Percentiles rank a stretch among this genome's conserved stretches.
phyloP scores from a whole-genome alignment of 2,329 filamentous ascomycete species.

The Fusarium heterosporum region DNA sequence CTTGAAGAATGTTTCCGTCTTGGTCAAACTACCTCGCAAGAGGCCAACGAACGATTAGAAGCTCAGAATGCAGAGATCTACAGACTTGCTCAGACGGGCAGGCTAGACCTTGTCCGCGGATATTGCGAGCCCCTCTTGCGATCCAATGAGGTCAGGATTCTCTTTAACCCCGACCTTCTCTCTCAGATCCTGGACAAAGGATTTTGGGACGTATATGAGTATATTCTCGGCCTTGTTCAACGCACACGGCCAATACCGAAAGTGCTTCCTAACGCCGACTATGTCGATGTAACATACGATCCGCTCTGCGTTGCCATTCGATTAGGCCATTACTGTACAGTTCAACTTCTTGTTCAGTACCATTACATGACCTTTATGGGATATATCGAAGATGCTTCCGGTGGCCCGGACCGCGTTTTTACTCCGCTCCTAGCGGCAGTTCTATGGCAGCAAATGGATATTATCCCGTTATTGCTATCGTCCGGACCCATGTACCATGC shows the following conservation, averaged over 20 bases:
- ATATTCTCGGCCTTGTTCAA: constrained; percentile 46
- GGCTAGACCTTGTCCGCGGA: constrained; percentile 41
- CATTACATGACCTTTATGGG: constrained; percentile 42
- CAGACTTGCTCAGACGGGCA: constrained; percentile 42
- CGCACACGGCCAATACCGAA: constrained; percentile 35
- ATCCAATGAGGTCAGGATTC: constrained; percentile 45
- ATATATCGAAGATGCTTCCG: constrained; percentile 26
- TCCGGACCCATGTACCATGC: constrained; percentile 34
- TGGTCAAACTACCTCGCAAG: constrained; percentile 39
- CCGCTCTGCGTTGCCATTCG: constrained; percentile 48
- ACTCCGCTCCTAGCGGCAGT: constrained; percentile 47
- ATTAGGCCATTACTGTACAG: constrained; percentile 40
- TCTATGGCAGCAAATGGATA: constrained; percentile 44
- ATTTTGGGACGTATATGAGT: constrained; percentile 45
- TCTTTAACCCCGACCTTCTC: constrained; percentile 41
- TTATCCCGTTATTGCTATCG: constrained; percentile 41
- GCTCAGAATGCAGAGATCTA: constrained; percentile 39
- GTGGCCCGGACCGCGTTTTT: constrained; percentile 34
- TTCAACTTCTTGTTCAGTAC: constrained; percentile 25
- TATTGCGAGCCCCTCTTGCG: constrained; percentile 48
- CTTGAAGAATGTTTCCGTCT: constrained; percentile 47
- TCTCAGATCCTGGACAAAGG: constrained; percentile 43
- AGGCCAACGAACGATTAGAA: constrained; percentile 30
- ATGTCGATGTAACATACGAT: constrained; percentile 46
- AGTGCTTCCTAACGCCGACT: constrained; percentile 21